These are phyloP conservation scores for Sindora glabra DNA, from an alignment of 306 rosid species.

Conservation along the genomic window DNA sequence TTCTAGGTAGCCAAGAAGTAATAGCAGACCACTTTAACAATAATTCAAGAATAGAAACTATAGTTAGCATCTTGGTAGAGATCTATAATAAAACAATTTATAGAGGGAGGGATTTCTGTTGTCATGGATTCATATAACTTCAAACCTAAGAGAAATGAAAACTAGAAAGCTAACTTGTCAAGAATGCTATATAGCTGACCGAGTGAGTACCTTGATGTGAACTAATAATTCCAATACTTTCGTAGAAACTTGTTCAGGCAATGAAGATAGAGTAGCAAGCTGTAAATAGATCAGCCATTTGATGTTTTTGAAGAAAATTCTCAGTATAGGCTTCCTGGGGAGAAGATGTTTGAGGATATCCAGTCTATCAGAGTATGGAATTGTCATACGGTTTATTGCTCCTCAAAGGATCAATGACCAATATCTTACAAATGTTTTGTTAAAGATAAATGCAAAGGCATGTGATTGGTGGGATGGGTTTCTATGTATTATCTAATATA, in stretches of 20 bases:
- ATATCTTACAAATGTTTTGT: constrained; percentile 70
- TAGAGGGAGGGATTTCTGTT: no score
- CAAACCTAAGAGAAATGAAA: no score
- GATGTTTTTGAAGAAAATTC: constrained; percentile 56
- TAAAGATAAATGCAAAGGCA: constrained; percentile 93
- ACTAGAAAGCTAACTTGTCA: no score
- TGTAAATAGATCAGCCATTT: constrained; percentile 45
- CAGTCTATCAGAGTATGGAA: constrained; percentile 61
- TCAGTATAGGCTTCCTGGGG: constrained; percentile 66
- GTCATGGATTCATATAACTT: no score
- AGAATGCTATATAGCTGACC: neutral
- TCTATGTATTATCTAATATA: neutral
- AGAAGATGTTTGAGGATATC: constrained; percentile 62
- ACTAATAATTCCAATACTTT: neutral
- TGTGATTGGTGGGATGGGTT: neutral
- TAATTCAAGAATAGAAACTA: no score
- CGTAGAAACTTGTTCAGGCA: constrained; percentile 64
- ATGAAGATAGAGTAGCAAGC: constrained; percentile 56
- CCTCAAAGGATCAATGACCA: constrained; percentile 78
- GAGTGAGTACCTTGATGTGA: no score
- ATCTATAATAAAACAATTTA: no score
- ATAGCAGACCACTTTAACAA: no score
- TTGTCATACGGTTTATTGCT: constrained; percentile 80
- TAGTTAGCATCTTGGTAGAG: no score
- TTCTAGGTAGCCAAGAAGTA: no score